These are phyloP conservation scores for Phytopythium mirpurense DNA, from an alignment of 352 stramenopile genomes.

Conservation along the genomic window DNA sequence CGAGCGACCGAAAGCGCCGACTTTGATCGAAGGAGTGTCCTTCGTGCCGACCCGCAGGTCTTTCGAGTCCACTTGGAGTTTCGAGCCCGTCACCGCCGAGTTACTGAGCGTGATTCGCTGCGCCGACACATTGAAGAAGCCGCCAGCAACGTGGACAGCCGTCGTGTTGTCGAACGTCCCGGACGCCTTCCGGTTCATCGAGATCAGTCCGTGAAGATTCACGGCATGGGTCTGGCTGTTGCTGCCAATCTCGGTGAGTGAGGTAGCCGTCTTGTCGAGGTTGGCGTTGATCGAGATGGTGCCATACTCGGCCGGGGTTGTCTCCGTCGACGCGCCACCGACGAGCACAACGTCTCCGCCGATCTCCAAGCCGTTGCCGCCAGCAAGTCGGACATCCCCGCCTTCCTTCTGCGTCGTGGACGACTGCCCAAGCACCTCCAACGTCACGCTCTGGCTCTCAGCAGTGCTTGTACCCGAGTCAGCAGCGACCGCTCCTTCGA, in stretches of 20 bases:
- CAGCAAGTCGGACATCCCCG: conserved; percentile 46
- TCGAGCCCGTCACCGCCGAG: conserved; percentile 23
- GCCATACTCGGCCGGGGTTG: conserved; percentile 21
- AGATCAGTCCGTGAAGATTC: conserved; percentile 44
- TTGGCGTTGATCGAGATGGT: conserved; percentile 54
- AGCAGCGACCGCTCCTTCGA: conserved; percentile 12
- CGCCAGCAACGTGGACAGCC: conserved; percentile 36
- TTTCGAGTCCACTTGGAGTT: conserved; percentile 36
- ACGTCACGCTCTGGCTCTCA: conserved; percentile 20
- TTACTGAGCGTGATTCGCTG: conserved; percentile 50
- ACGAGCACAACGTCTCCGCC: conserved; percentile 47
- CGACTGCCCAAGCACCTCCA: conserved; percentile 55
- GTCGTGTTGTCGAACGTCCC: conserved; percentile 32
- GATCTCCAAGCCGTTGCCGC: conserved; percentile 34
- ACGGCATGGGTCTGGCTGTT: conserved; percentile 45
- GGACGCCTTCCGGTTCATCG: conserved; percentile 39
- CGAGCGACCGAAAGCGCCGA: conserved; percentile 20
- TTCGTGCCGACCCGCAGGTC: conserved; percentile 25
- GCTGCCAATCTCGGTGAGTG: conserved; percentile 56
- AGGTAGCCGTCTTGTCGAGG: conserved; percentile 31
- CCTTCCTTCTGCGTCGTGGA: conserved; percentile 36
- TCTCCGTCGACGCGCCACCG: conserved; percentile 29
- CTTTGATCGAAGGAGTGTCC: conserved; percentile 20
- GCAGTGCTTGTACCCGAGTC: conserved; percentile 4
- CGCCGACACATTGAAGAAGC: conserved; percentile 28